phyloP scores from a whole-genome alignment of 192 early-diverging fungal species.

The Backusella luteola region DNA sequence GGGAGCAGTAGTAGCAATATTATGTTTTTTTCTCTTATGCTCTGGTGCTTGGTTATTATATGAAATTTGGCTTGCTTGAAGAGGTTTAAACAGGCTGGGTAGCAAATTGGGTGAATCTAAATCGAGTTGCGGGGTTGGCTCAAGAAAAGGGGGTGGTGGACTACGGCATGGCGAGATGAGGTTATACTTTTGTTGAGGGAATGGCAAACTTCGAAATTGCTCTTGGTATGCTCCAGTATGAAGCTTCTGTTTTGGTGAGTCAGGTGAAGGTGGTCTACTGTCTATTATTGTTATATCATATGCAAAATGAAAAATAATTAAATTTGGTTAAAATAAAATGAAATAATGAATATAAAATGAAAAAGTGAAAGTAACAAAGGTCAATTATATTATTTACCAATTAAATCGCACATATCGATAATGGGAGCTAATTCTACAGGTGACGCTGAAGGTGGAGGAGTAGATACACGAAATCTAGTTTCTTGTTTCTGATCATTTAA shows the following conservation, averaged over 20 bases:
- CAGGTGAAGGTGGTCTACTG: constrained; percentile 14
- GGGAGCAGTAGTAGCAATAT: neutral
- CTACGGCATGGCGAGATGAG: constrained; percentile 8
- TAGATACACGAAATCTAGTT: constrained; percentile 4
- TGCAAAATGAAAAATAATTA: neutral
- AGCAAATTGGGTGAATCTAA: constrained; percentile 13
- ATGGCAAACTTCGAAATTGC: neutral
- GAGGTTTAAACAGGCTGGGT: constrained; percentile 1
- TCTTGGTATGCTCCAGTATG: neutral
- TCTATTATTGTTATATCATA: neutral
- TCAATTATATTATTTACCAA: neutral
- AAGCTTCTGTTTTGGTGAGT: constrained; percentile 12
- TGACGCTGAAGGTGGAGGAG: constrained; percentile 10
- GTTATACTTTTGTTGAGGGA: constrained; percentile 5
- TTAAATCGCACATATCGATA: constrained; percentile 12
- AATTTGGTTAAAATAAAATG: neutral
- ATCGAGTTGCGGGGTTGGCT: constrained; percentile 8
- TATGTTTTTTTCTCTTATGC: neutral
- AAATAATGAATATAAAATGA: neutral
- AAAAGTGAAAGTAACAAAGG: neutral
- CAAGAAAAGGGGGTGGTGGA: constrained; percentile 4
- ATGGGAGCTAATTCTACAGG: constrained; percentile 15
- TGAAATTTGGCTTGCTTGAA: neutral
- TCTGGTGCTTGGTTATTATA: neutral
- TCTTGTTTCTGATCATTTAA: neutral